Evolutionary conservation across 371 early-diverging fungal genomes (phyloP).

Genomic region (Furculomyces boomerangus): DNA sequence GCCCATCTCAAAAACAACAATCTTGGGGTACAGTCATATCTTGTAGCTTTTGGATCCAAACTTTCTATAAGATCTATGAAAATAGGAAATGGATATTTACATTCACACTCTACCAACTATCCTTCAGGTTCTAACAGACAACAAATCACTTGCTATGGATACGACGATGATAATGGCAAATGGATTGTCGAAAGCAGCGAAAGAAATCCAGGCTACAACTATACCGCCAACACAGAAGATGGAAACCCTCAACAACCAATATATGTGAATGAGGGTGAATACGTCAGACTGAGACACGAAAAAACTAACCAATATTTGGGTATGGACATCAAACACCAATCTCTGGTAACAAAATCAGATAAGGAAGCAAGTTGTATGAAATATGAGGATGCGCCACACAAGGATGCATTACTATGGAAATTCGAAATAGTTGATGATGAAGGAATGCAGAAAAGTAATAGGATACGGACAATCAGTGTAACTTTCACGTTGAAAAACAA

Average conservation of each 20-base stretch:
- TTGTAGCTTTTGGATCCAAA: conserved; percentile 80
- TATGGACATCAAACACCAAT: background rate
- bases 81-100: conserved; percentile 89
- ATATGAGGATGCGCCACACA: background rate
- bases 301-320: background rate
- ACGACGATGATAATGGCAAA: conserved; percentile 93
- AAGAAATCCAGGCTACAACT: too few relatives aligned
- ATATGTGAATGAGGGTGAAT: background rate
- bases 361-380: background rate
- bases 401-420: background rate
- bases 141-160: conserved; percentile 94
- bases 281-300: background rate
- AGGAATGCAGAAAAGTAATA: conserved; percentile 28
- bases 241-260: background rate
- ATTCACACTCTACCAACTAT: conserved; percentile 90
- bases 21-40: conserved; percentile 63
- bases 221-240: background rate
- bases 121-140: conserved; percentile 90
- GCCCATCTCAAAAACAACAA: conserved; percentile 69
- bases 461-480: conserved; percentile 63
- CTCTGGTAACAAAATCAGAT: background rate
- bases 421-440: conserved; percentile 22
- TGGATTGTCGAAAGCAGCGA: conserved; percentile 51
- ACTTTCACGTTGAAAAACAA: conserved; percentile 74
- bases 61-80: conserved; percentile 77